Evolutionary conservation across 1,284 basidiomycete genomes (phyloP), one percentile per base, ranked within the genome.

Genomic region (Butyriboletus appendiculatus): DNA sequence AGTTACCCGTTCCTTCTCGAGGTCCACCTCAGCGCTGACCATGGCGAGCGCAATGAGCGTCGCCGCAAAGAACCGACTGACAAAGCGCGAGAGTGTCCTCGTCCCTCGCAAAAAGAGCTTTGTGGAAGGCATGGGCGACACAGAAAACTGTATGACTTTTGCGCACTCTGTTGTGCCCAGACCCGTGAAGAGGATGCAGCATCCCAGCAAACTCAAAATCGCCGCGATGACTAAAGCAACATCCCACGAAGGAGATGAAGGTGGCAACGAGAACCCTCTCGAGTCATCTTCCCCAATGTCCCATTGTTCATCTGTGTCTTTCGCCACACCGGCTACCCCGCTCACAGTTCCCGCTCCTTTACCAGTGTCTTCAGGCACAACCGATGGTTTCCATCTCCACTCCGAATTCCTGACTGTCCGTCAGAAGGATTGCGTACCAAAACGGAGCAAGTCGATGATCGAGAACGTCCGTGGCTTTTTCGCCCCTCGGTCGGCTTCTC

Each of bases 11-110:
- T 72, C 73, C 1, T 79, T 79, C 52, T 67, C 75, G 9, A 75
- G 76, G 47, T 79, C 73, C 18, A 74, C 72, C 50, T 82, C 82
- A 20, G 76, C 75, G 18, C 69, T 84, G 42, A 80, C 79, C 56
- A 78, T 86, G 66, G 77, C 82, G 16, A 76, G 81, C 38, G 74
- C 73, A 20, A 75, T 81, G 67, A 71, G 74, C 32, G 65, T 76
- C 47, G 75, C 82, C 59, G 79, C 85, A 35, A 84, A 77, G 69
- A 81, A 78, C 62, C 78, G 80, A 32, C 70, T 88, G 50, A 81
- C 78, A 14, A 79, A 77, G 61, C 82, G 86, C 58, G 86, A 89
- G 65, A 90, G 85, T 52, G 79, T 88, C 20, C 76, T 85, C 28
- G 79, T 86, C 43, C 77, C 79, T 26, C 73, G 84, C 49, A 76